phyloP scores from a whole-genome alignment of 345 rosid species.

The Rhodamnia rubescens region DNA sequence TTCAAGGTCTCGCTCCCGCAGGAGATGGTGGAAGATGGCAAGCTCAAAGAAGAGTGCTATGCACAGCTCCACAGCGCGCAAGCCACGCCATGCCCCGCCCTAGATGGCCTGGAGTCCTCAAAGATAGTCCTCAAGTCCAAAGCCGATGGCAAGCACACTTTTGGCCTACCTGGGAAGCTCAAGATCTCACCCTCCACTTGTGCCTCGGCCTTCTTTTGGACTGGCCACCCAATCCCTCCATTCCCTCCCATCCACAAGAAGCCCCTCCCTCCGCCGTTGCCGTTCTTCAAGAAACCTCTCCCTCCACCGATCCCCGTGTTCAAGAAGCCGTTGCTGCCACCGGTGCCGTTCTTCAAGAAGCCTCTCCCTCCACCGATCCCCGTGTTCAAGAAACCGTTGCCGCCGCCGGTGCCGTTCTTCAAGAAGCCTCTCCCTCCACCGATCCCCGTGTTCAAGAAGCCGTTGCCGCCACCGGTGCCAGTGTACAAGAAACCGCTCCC shows the following conservation, averaged over 20 bases:
- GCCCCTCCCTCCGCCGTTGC: background rate
- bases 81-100: conserved; percentile 46
- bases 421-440: background rate
- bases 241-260: conserved; percentile 2
- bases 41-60: conserved; percentile 59
- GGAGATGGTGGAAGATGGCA: conserved; percentile 33
- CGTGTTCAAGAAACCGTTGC: background rate
- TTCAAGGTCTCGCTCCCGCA: conserved; percentile 44
- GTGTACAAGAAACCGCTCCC: background rate
- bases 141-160: conserved; percentile 26
- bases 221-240: background rate
- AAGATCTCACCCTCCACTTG: conserved; percentile 51
- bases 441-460: background rate
- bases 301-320: background rate
- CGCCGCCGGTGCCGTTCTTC: background rate
- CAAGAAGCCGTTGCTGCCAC: background rate
- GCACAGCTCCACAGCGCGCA: conserved; percentile 72
- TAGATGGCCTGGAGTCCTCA: conserved; percentile 37
- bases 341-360: background rate
- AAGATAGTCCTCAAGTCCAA: conserved; percentile 41
- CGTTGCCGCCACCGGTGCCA: background rate
- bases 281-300: background rate
- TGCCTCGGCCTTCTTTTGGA: conserved; percentile 44
- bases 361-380: background rate
- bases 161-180: conserved; percentile 41